These are phyloP conservation scores for Leccinum holopus DNA, from an alignment of 1,284 basidiomycete genomes.

Conservation along the genomic window DNA sequence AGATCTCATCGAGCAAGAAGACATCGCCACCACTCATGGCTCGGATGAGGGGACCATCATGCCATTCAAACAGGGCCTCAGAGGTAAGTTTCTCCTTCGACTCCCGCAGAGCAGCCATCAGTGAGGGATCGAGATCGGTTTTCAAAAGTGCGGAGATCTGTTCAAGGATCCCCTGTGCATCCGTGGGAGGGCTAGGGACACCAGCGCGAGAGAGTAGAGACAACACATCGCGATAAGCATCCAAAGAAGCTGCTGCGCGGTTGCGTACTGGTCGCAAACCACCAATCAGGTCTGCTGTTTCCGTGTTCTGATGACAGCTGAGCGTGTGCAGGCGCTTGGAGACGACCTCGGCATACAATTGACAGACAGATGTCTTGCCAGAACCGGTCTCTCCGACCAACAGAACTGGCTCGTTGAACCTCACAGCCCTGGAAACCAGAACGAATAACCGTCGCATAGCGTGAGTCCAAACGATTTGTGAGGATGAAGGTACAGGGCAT, in stretches of 20 bases:
- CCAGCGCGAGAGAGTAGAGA: constrained; percentile 44
- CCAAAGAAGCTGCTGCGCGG: constrained; percentile 51
- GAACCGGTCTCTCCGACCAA: constrained; percentile 99
- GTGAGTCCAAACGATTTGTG: constrained; percentile 82
- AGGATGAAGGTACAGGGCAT: constrained; percentile 50
- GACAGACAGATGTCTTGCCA: constrained; percentile 97
- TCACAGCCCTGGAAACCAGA: constrained; percentile 80
- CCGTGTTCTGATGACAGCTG: constrained; percentile 99
- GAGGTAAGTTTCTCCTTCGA: constrained; percentile 47
- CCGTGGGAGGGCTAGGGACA: constrained; percentile 31
- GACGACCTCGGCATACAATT: constrained; percentile 77
- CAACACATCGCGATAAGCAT: constrained; percentile 44
- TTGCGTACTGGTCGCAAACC: constrained; percentile 93
- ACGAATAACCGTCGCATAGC: constrained; percentile 92
- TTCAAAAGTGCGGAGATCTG: constrained; percentile 37
- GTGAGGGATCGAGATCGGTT: constrained; percentile 31
- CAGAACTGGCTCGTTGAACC: constrained; percentile 92
- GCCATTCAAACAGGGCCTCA: constrained; percentile 93
- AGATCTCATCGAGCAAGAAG: constrained; percentile 96
- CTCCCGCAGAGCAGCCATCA: constrained; percentile 39
- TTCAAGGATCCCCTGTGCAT: constrained; percentile 39
- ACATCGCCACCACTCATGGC: constrained; percentile 89
- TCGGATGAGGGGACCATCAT: constrained; percentile 91
- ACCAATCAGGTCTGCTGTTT: constrained; percentile 96
- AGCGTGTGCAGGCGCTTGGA: constrained; percentile 70